A percentile compares a stretch with the other conserved stretches of the same genome.
phyloP scores from a whole-genome alignment of 1,139 yeast genomes.

The Debaryomyces fabryi region DNA sequence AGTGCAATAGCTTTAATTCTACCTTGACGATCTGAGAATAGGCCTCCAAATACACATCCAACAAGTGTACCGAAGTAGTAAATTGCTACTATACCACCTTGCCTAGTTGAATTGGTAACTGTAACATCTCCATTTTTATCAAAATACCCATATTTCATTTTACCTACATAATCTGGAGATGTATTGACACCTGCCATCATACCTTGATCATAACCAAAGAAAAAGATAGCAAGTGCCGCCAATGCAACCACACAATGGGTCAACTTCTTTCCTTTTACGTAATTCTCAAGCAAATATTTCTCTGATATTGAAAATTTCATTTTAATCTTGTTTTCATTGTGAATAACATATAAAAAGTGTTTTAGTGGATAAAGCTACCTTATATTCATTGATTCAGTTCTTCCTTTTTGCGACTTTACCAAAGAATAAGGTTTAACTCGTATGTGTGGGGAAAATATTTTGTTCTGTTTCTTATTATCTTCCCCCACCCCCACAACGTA shows the following conservation, averaged over 20 bases:
- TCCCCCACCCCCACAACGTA: neutral
- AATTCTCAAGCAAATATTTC: constrained; percentile 12
- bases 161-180: constrained; percentile 33
- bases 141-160: constrained; percentile 27
- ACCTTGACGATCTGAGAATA: constrained; percentile 28
- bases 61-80: constrained; percentile 36
- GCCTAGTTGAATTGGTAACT: constrained; percentile 34
- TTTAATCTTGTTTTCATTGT: neutral
- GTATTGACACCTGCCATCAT: constrained; percentile 63
- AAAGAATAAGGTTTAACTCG: neutral
- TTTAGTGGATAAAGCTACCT: neutral
- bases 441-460: neutral
- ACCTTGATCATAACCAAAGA: constrained; percentile 77
- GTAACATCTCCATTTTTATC: constrained; percentile 23
- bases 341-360: neutral
- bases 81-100: constrained; percentile 43
- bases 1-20: constrained; percentile 27
- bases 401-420: neutral
- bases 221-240: constrained; percentile 19
- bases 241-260: constrained; percentile 18
- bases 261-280: constrained; percentile 15
- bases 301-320: constrained; percentile 9
- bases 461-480: neutral
- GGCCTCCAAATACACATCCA: constrained; percentile 34
- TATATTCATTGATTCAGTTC: neutral